phyloP scores from a whole-genome alignment of 179 eudicot species.

The Beta macrorhiza region DNA sequence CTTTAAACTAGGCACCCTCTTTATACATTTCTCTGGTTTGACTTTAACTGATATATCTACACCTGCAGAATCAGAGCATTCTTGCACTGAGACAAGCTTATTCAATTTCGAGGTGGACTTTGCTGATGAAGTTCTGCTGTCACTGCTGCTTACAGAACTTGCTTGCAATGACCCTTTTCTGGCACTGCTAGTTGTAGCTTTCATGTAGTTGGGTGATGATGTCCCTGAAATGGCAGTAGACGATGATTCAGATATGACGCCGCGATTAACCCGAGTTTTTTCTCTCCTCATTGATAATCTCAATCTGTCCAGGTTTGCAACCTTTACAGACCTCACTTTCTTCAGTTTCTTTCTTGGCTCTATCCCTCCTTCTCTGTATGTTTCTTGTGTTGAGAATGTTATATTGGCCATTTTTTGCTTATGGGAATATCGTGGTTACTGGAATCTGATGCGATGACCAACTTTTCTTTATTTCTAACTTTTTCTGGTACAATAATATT shows the following conservation, averaged over 20 bases:
- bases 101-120: conserved; percentile 12
- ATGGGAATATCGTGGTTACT: conserved; percentile 22
- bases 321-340: conserved; percentile 53
- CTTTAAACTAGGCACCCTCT: conserved; percentile 33
- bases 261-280: conserved; percentile 24
- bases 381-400: conserved; percentile 27
- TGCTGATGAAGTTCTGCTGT: conserved; percentile 5
- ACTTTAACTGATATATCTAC: conserved; percentile 21
- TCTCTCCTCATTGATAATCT: conserved; percentile 38
- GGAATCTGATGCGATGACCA: conserved; percentile 24
- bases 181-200: conserved; percentile 43
- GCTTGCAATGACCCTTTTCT: conserved; percentile 29
- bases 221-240: conserved; percentile 31
- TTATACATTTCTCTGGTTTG: conserved; percentile 28
- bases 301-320: conserved; percentile 42
- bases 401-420: conserved; percentile 26
- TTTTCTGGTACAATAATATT: conserved; percentile 12
- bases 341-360: conserved; percentile 46
- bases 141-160: background rate
- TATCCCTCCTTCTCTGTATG: conserved; percentile 26
- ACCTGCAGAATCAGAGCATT: conserved; percentile 27
- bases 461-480: background rate
- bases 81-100: conserved; percentile 10
- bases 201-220: conserved; percentile 46
- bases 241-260: conserved; percentile 17